Conservation (phyloP, 2,329 filamentous ascomycete species). For the Aspergillus sp. region DNA sequence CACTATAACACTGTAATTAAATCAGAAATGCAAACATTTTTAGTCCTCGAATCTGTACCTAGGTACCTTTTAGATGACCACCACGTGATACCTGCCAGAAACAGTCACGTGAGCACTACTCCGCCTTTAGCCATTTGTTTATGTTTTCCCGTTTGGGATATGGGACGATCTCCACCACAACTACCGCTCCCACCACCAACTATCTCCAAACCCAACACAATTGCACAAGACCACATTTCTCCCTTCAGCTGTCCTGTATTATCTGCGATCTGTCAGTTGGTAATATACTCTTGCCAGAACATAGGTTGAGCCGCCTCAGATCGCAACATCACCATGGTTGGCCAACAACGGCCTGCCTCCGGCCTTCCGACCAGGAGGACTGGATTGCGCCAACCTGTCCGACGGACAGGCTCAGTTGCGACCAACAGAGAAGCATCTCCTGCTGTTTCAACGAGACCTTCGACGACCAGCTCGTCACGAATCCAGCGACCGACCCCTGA, state of each 20-base stretch:
- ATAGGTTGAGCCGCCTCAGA: background rate
- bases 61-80: background rate
- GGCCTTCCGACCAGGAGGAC: conserved; percentile 49
- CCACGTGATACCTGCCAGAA: background rate
- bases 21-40: too few relatives aligned
- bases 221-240: background rate
- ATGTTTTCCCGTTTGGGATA: background rate
- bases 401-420: conserved; percentile 53
- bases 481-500: conserved; percentile 41
- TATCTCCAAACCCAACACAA: background rate
- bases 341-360: conserved; percentile 50
- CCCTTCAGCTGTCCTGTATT: background rate
- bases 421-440: conserved; percentile 65
- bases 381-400: conserved; percentile 49
- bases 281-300: background rate
- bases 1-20: too few relatives aligned
- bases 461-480: conserved; percentile 40
- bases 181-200: background rate
- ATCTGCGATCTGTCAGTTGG: background rate
- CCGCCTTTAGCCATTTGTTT: background rate
- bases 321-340: conserved; percentile 48
- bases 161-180: background rate
- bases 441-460: conserved; percentile 65
- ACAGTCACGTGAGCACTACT: background rate
- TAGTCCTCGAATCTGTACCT: background rate